Base-by-base conservation (phyloP, 1,284 basidiomycete genomes). In the Ustilago bromivora region DNA sequence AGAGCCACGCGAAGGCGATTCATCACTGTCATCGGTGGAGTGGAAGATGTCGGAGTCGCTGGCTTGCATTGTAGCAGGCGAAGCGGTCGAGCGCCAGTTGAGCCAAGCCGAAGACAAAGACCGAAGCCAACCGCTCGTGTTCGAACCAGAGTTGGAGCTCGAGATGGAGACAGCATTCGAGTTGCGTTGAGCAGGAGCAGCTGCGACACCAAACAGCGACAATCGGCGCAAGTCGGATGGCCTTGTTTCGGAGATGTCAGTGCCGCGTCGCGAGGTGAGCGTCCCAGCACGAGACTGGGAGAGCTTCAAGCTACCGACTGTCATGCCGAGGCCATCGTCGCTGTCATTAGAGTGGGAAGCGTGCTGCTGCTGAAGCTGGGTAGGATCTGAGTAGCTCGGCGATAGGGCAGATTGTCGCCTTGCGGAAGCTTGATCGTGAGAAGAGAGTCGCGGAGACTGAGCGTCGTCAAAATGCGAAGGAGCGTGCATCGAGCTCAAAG, bases 31-130 rank as follows among this genome's bases (percentile, higher is more conserved):
- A 19, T 71, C 69, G 28, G 64, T 69, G 2, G 64, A 49, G 32
- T 67, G 61, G 32, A 68, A 71, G 35, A 62, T 65, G 12, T 76
- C 74, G 35, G 68, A 68, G 31, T 76, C 74, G 46, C 71, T 66
- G 52, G 17, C 31, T 15, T 61, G 68, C 65, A 71, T 57, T 12
- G 74, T 69, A 23, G 69, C 66, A 13, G 74, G 62, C 6, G 74
- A 76, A 5, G 74, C 65, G n/a, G 62, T 64, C 7, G 61, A 65
- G 40, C 78, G 71, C 69, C 73, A 67, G 12, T 77, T 75, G 55
- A 68, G 66, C 79, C 79, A 80, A 7, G 73, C 79, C 10, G 76
- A 76, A 11, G 76, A 78, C 23, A 80, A 55, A 4, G 79, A 80
- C 12, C 73, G 68, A 34, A 80, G 66, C 79, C 79, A 80, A 8